phyloP scores from a whole-genome alignment of 495 filamentous ascomycete genomes.

The Monascus purpureus region DNA sequence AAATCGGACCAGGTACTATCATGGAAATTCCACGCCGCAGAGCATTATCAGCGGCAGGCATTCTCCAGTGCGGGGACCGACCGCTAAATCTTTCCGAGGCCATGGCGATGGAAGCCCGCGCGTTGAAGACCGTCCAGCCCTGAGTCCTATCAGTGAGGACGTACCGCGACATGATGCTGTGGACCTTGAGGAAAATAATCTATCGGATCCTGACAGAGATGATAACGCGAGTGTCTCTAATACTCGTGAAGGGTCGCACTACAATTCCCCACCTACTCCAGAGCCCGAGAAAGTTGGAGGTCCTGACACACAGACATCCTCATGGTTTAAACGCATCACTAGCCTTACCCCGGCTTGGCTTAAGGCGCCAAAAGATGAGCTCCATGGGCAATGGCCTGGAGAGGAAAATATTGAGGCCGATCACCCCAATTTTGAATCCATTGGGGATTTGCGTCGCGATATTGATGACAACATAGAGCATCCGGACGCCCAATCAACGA shows the following conservation, averaged over 20 bases:
- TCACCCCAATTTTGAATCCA: too few species aligned
- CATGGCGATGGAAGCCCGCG: conserved; percentile 2
- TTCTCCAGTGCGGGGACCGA: conserved; percentile 7
- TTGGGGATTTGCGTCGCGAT: too few species aligned
- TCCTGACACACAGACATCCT: conserved; percentile 13
- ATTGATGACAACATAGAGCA: too few species aligned
- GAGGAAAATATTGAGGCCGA: too few species aligned
- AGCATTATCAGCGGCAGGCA: conserved; percentile 8
- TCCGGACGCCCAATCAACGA: too few species aligned
- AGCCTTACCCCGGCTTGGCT: conserved; percentile 28
- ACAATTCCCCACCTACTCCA: conserved; percentile 13
- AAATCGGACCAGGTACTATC: conserved; percentile 27
- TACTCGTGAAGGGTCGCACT: too few species aligned
- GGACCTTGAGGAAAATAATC: conserved; percentile 6
- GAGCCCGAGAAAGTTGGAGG: conserved; percentile 6
- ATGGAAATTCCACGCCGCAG: conserved; percentile 23
- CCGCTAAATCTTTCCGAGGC: conserved; percentile 1
- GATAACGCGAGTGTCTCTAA: conserved; percentile 8
- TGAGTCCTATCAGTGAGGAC: neutral
- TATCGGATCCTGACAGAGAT: conserved; percentile 4
- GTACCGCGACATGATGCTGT: neutral
- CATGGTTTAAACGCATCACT: conserved; percentile 27
- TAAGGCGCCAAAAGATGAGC: conserved; percentile 16
- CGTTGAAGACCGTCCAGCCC: conserved; percentile 3
- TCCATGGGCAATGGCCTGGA: too few species aligned